Conservation (phyloP, 257 asterid genomes). For the Gardenia jasminoides region DNA sequence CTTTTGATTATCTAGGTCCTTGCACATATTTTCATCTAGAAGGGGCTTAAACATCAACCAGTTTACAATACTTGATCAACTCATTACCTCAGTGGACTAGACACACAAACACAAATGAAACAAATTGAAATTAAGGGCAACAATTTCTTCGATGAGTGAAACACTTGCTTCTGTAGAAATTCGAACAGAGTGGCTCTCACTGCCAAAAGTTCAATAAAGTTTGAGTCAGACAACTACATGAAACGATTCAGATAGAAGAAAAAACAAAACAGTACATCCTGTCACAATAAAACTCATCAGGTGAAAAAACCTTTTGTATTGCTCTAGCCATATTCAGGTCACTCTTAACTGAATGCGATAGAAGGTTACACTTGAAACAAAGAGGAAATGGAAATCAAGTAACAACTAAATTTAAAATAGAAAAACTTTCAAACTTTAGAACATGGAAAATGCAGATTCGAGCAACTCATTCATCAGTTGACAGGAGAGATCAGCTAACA, state of each 20-base stretch:
- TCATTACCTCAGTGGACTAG: too few relatives aligned
- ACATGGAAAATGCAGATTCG: not conserved
- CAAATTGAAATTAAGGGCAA: not conserved
- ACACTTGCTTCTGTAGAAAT: constrained; percentile 19
- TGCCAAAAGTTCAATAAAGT: not conserved
- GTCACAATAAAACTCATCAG: constrained; percentile 39
- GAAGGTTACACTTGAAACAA: constrained; percentile 30
- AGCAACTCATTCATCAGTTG: not conserved
- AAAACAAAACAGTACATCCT: constrained; percentile 34
- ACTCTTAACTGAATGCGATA: constrained; percentile 35
- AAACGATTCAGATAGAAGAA: constrained; percentile 4
- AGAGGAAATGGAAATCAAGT: not conserved
- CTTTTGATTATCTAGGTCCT: not conserved
- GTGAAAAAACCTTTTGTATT: constrained; percentile 43
- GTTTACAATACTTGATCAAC: not conserved
- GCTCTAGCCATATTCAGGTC: constrained; percentile 43
- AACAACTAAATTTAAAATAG: not conserved
- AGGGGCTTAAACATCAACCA: not conserved
- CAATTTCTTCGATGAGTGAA: constrained; percentile 16
- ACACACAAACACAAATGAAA: not conserved
- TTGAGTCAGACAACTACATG: not conserved
- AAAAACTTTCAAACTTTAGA: not conserved
- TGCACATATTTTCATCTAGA: not conserved
- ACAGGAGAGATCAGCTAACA: not conserved
- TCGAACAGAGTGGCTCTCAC: constrained; percentile 36